phyloP scores from a whole-genome alignment of 2,329 filamentous ascomycete genomes.

The Eutypa lata region DNA sequence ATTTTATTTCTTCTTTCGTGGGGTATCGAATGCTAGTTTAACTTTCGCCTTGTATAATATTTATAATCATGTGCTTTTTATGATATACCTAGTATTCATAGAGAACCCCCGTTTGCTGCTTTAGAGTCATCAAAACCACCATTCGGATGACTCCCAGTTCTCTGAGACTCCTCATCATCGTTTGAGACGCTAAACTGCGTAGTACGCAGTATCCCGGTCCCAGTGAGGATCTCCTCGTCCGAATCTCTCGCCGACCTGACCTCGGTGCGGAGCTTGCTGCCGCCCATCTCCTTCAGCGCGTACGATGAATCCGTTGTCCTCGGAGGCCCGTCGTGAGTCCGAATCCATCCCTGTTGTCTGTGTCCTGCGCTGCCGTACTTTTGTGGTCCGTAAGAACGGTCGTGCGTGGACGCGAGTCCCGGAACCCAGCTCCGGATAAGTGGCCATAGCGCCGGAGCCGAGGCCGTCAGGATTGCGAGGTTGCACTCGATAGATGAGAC shows the following conservation, averaged over 20 bases:
- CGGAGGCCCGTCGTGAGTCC: conserved; percentile 9
- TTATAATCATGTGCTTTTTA: too few relatives aligned
- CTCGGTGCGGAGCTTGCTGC: conserved; percentile 9
- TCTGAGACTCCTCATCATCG: conserved; percentile 7
- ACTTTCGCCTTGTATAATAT: too few relatives aligned
- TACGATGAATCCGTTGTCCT: conserved; percentile 1
- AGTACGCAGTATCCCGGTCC: conserved; percentile 15
- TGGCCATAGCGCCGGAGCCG: conserved; percentile 35
- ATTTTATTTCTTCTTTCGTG: too few relatives aligned
- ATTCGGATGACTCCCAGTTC: too few relatives aligned
- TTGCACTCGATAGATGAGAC: conserved; percentile 34
- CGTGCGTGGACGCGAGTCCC: conserved; percentile 17
- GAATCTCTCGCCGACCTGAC: conserved; percentile 12
- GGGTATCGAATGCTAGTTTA: too few relatives aligned
- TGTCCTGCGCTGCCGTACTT: conserved; percentile 10
- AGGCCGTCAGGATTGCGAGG: conserved; percentile 36
- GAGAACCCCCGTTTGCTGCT: too few relatives aligned
- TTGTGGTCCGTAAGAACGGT: conserved; percentile 16
- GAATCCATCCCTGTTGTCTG: conserved; percentile 14
- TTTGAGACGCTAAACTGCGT: conserved; percentile 12
- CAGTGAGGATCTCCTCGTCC: conserved; percentile 17
- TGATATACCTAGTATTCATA: too few relatives aligned
- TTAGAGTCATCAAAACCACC: too few relatives aligned
- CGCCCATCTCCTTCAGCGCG: conserved; percentile 11
- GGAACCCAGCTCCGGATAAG: conserved; percentile 29